Evolutionary conservation across 352 stramenopile species (phyloP).

Genomic region (Pythium sp.): DNA sequence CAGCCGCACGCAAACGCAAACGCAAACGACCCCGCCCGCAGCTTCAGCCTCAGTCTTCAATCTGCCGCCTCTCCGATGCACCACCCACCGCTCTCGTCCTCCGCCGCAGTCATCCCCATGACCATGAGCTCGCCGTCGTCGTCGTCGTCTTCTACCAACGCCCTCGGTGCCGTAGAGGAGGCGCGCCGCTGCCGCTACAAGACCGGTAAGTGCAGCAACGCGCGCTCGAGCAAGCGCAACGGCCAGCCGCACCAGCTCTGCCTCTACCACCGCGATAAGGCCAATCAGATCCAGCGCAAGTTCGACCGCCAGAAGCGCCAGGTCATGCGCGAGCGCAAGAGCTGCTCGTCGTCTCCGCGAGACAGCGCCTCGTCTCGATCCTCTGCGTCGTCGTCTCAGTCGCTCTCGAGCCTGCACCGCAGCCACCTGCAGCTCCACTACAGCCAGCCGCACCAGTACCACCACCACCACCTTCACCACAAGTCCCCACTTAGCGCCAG

Average conservation of each 20-base stretch:
- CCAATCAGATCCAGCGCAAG: slow-evolving; percentile 89
- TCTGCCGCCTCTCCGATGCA: slow-evolving; percentile 14
- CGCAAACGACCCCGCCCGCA: not conserved
- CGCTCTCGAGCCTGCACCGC: slow-evolving; percentile 3
- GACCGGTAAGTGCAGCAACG: slow-evolving; percentile 85
- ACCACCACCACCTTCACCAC: slow-evolving; percentile 8
- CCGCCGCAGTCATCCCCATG: not conserved
- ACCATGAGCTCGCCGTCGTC: slow-evolving; percentile 8
- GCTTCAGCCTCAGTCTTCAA: slow-evolving; percentile 17
- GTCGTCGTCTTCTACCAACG: not conserved
- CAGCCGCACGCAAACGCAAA: not conserved
- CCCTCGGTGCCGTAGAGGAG: slow-evolving; percentile 11
- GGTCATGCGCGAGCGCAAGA: slow-evolving; percentile 46
- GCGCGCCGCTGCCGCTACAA: slow-evolving; percentile 72
- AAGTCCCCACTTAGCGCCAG: not conserved
- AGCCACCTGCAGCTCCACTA: slow-evolving; percentile 17
- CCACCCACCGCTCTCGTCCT: slow-evolving; percentile 10
- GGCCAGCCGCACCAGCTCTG: slow-evolving; percentile 86
- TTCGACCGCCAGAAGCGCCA: slow-evolving; percentile 88
- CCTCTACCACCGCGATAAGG: slow-evolving; percentile 86
- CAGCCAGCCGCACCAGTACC: slow-evolving; percentile 7
- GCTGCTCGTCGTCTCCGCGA: slow-evolving; percentile 7
- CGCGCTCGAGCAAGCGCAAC: slow-evolving; percentile 81
- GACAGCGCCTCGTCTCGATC: slow-evolving; percentile 17
- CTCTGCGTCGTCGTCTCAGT: slow-evolving; percentile 14